Evolutionary conservation across 371 early-diverging fungal species (phyloP).

Genomic region (Batkoa obscura): DNA sequence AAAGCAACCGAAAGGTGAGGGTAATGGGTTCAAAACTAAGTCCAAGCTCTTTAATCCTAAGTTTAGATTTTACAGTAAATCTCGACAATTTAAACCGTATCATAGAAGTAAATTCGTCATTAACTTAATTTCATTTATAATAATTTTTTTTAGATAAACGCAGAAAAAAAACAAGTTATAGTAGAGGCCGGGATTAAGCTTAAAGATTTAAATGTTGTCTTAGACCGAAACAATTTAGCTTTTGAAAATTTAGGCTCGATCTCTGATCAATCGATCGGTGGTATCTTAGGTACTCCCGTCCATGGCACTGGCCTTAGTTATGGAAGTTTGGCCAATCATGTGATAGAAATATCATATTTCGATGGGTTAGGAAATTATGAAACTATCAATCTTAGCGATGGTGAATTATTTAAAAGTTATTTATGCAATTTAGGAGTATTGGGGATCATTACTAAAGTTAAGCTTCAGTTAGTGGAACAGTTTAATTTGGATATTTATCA

Average conservation of each 20-base stretch:
- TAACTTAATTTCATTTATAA: no score
- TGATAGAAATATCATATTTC: constrained; percentile 13
- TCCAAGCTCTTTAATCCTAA: no score
- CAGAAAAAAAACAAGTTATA: constrained; percentile 21
- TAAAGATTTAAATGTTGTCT: constrained; percentile 30
- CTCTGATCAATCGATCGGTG: constrained; percentile 63
- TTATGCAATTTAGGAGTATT: constrained; percentile 54
- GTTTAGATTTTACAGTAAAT: no score
- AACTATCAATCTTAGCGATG: constrained; percentile 22
- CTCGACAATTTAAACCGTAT: no score
- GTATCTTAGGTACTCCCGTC: constrained; percentile 57
- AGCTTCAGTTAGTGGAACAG: constrained; percentile 45
- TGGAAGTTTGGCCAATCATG: constrained; percentile 41
- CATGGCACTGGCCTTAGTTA: constrained; percentile 63
- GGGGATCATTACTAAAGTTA: constrained; percentile 52
- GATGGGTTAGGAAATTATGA: not conserved
- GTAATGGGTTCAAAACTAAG: no score
- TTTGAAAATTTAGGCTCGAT: constrained; percentile 63
- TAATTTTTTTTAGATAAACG: no score
- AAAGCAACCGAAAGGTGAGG: no score
- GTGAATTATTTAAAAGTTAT: constrained; percentile 44
- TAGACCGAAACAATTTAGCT: constrained; percentile 39
- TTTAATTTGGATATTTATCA: constrained; percentile 49
- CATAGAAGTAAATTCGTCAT: no score
- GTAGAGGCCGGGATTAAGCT: constrained; percentile 58